Conservation (phyloP, 441 rosid genomes). For the Brassica hybrid region DNA sequence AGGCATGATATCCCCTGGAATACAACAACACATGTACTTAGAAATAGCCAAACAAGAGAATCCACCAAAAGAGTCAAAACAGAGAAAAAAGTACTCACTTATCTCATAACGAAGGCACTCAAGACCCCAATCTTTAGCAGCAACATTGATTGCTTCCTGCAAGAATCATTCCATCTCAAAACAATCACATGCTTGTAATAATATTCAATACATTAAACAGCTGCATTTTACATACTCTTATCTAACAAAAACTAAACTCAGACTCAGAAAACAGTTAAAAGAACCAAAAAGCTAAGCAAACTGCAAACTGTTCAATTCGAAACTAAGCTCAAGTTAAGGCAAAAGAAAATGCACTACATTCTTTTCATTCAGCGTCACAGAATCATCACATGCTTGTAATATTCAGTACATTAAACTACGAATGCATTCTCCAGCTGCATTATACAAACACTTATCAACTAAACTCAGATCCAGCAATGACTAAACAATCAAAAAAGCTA, state of each 20-base stretch:
- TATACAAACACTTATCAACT: neutral
- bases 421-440: slow-evolving; percentile 10
- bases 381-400: slow-evolving; percentile 11
- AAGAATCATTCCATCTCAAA: slow-evolving; percentile 17
- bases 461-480: neutral
- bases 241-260: neutral
- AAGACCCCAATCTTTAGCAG: slow-evolving; percentile 88
- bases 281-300: neutral
- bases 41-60: neutral
- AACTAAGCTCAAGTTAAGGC: neutral
- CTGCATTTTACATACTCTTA: neutral
- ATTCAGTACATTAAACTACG: slow-evolving; percentile 3
- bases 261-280: neutral
- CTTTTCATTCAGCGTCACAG: slow-evolving; percentile 1
- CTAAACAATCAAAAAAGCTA: neutral
- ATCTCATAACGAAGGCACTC: slow-evolving; percentile 91
- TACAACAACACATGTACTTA: slow-evolving; percentile 24
- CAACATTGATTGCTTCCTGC: slow-evolving; percentile 85
- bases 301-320: neutral
- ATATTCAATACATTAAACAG: neutral
- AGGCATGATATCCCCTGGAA: slow-evolving; percentile 92
- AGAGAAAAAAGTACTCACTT: slow-evolving; percentile 49
- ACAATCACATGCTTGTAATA: neutral
- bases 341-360: too few species aligned
- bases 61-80: slow-evolving; percentile 4